Conservation (phyloP, 2,329 filamentous ascomycete genomes). For the Karstenula rhodostoma region DNA sequence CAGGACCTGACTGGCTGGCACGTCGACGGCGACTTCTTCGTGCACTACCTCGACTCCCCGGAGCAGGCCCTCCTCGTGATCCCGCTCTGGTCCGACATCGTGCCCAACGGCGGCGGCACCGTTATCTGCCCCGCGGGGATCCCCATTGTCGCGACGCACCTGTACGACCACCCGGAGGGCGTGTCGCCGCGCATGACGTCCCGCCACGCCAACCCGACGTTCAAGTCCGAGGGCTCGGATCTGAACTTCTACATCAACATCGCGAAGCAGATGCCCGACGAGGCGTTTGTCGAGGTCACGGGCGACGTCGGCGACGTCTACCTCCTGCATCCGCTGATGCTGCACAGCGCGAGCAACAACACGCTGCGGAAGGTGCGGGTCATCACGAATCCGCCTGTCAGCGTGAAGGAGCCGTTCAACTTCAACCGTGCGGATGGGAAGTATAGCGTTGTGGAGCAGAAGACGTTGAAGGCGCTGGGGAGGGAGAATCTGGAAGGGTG, state of each 20-base stretch:
- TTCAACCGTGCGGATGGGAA: slow-evolving; percentile 60
- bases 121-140: slow-evolving; percentile 70
- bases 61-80: slow-evolving; percentile 75
- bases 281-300: slow-evolving; percentile 62
- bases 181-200: slow-evolving; percentile 72
- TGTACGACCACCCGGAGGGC: slow-evolving; percentile 69
- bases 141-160: slow-evolving; percentile 63
- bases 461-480: slow-evolving; percentile 61
- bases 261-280: slow-evolving; percentile 42
- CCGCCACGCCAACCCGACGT: slow-evolving; percentile 57
- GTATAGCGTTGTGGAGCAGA: slow-evolving; percentile 65
- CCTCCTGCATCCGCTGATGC: slow-evolving; percentile 67
- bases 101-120: slow-evolving; percentile 68
- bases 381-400: slow-evolving; percentile 65
- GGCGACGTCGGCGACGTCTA: slow-evolving; percentile 66
- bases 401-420: slow-evolving; percentile 60
- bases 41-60: slow-evolving; percentile 74
- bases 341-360: slow-evolving; percentile 64
- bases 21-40: slow-evolving; percentile 76
- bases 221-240: slow-evolving; percentile 52
- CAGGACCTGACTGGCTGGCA: slow-evolving; percentile 68
- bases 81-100: slow-evolving; percentile 71
- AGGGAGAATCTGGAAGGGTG: slow-evolving; percentile 60
- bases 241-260: slow-evolving; percentile 57
- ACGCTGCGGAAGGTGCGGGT: slow-evolving; percentile 57